A percentile compares a stretch with the other conserved stretches of the same genome.
phyloP scores from a whole-genome alignment of 2,329 filamentous ascomycete genomes.

The Pestalotiopsis sp. region DNA sequence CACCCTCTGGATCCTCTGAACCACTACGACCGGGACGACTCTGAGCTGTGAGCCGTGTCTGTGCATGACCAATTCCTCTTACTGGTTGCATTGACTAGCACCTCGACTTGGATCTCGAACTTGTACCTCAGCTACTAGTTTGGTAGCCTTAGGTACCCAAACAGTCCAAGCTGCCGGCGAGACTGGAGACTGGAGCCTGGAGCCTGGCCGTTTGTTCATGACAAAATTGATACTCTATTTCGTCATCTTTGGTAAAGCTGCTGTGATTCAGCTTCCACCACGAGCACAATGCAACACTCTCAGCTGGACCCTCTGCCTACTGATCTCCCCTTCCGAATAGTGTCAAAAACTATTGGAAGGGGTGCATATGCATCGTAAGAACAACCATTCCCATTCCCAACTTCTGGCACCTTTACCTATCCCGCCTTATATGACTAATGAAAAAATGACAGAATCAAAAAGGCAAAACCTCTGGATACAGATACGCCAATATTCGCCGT shows the following conservation, averaged over 20 bases:
- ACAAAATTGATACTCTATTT: background rate
- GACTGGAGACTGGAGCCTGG: too few relatives aligned
- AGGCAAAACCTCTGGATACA: conserved; percentile 75
- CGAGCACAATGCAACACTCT: conserved; percentile 65
- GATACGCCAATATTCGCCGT: conserved; percentile 85
- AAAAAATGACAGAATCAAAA: conserved; percentile 72
- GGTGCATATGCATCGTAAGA: conserved; percentile 95
- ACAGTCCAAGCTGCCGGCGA: background rate
- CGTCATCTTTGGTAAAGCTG: background rate
- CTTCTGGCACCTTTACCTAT: background rate
- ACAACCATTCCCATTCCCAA: conserved; percentile 19
- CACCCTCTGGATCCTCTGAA: background rate
- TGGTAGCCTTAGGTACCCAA: background rate
- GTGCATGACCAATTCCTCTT: background rate
- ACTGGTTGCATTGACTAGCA: background rate
- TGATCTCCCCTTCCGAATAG: conserved; percentile 88
- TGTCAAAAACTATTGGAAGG: conserved; percentile 95
- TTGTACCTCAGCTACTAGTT: background rate
- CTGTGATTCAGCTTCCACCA: background rate
- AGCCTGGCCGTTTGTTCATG: background rate
- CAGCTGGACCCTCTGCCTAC: conserved; percentile 84
- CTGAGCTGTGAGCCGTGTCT: background rate
- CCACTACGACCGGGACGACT: background rate
- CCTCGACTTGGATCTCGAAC: background rate
- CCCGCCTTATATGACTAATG: conserved; percentile 16